phyloP scores from a whole-genome alignment of 352 stramenopile genomes.

The Pythium aphanidermatum region DNA sequence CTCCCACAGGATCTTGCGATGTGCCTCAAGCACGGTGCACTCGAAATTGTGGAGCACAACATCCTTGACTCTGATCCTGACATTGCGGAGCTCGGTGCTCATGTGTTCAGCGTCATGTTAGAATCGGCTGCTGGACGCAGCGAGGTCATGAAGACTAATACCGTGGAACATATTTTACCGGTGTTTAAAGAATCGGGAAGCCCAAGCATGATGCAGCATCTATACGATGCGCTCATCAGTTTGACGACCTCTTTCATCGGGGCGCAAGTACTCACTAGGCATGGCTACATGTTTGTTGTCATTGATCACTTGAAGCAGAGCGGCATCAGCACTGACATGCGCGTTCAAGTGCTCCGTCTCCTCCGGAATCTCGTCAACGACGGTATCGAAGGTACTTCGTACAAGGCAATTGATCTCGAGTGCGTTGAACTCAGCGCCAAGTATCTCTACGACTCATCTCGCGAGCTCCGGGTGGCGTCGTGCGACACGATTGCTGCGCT shows the following conservation, averaged over 20 bases:
- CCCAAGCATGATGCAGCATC: slow-evolving; percentile 24
- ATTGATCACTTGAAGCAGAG: slow-evolving; percentile 43
- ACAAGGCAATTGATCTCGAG: slow-evolving; percentile 49
- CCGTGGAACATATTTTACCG: slow-evolving; percentile 27
- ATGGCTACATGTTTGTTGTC: slow-evolving; percentile 43
- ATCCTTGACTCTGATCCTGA: slow-evolving; percentile 28
- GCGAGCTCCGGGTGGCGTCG: slow-evolving; percentile 36
- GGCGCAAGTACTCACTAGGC: slow-evolving; percentile 37
- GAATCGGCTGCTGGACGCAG: slow-evolving; percentile 32
- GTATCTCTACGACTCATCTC: slow-evolving; percentile 33
- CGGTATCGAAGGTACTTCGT: slow-evolving; percentile 36
- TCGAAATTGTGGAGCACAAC: slow-evolving; percentile 49
- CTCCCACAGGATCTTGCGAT: slow-evolving; percentile 55
- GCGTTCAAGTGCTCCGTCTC: slow-evolving; percentile 45
- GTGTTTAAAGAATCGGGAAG: slow-evolving; percentile 32
- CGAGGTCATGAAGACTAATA: slow-evolving; percentile 36
- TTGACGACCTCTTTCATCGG: slow-evolving; percentile 38
- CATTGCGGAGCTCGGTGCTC: slow-evolving; percentile 43
- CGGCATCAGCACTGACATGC: slow-evolving; percentile 20
- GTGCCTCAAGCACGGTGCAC: slow-evolving; percentile 47
- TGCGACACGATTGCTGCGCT: slow-evolving; percentile 50
- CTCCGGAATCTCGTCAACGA: slow-evolving; percentile 69
- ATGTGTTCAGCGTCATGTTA: slow-evolving; percentile 50
- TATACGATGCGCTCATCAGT: slow-evolving; percentile 50
- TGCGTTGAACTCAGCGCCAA: slow-evolving; percentile 34